A percentile compares a stretch with the other conserved stretches of the same genome.
phyloP scores from a whole-genome alignment of 2,329 filamentous ascomycete species.

The Pyrenophora teres region DNA sequence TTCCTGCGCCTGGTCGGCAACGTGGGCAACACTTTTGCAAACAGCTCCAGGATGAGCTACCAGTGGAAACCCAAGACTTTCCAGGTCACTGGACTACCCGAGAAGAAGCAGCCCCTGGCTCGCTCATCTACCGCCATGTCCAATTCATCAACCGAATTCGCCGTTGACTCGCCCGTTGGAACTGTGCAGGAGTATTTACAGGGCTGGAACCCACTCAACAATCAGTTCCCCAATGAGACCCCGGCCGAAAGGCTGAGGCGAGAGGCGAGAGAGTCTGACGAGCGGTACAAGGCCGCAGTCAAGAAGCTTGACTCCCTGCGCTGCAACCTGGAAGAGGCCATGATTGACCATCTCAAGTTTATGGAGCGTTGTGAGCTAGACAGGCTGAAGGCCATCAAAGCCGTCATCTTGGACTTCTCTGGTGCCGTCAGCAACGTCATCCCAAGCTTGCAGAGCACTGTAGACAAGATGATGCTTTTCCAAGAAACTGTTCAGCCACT shows the following conservation, averaged over 20 bases:
- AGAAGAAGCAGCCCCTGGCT: constrained; percentile 76
- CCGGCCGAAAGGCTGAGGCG: constrained; percentile 82
- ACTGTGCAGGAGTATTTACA: constrained; percentile 87
- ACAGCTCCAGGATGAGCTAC: constrained; percentile 96
- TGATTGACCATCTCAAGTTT: constrained; percentile 89
- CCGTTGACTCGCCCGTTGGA: constrained; percentile 79
- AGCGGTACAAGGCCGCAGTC: constrained; percentile 87
- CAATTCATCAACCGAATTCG: constrained; percentile 50
- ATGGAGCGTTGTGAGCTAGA: constrained; percentile 97
- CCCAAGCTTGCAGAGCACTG: constrained; percentile 89
- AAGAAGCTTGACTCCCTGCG: constrained; percentile 86
- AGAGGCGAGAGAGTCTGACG: constrained; percentile 88
- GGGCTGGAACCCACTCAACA: constrained; percentile 92
- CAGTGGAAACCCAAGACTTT: constrained; percentile 96
- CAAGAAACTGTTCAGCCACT: constrained; percentile 97
- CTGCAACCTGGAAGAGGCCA: constrained; percentile 93
- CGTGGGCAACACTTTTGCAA: constrained; percentile 93
- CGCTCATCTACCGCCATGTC: constrained; percentile 74
- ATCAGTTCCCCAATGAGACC: constrained; percentile 90
- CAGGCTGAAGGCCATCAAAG: constrained; percentile 95
- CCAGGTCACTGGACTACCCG: constrained; percentile 81
- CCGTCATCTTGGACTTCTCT: constrained; percentile 95
- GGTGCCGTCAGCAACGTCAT: constrained; percentile 98
- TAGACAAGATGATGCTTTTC: constrained; percentile 99
- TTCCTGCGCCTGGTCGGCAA: constrained; percentile 91